These are phyloP conservation scores for Phlyctochytrium bullatum DNA, from an alignment of 192 early-diverging fungal genomes.

Conservation along the genomic window DNA sequence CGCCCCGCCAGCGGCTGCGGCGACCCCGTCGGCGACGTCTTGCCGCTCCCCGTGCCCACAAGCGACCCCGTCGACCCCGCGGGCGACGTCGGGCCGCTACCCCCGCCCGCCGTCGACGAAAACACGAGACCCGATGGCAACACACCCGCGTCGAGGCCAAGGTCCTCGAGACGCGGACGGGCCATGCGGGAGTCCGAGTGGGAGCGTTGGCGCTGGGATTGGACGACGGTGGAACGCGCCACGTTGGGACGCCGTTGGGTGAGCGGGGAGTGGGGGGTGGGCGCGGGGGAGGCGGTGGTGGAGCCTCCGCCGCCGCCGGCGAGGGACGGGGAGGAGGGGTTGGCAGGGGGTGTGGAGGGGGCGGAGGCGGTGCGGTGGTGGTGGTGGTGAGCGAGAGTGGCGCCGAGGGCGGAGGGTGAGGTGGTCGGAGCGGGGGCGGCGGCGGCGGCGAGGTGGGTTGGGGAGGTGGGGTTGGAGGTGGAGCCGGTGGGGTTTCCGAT, in stretches of 20 bases:
- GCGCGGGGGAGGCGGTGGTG: background rate
- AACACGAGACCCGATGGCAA: too few species aligned
- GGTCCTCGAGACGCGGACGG: slow-evolving; percentile 3
- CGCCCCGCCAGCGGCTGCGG: background rate
- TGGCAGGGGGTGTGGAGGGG: background rate
- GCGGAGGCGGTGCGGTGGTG: too few species aligned
- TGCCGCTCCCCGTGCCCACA: too few species aligned
- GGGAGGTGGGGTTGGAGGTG: background rate
- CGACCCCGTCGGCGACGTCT: background rate
- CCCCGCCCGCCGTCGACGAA: background rate
- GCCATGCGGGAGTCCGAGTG: slow-evolving; percentile 1
- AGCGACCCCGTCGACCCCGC: background rate
- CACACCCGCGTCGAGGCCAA: background rate
- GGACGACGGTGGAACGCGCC: background rate
- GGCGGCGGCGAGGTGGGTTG: background rate
- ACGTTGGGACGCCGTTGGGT: background rate
- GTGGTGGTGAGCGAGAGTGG: background rate
- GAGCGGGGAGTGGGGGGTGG: background rate
- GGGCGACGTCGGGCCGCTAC: background rate
- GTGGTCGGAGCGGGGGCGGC: background rate
- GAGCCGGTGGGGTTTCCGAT: background rate
- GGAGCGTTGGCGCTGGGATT: background rate
- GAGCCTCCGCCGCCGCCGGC: background rate
- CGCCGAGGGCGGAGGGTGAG: background rate
- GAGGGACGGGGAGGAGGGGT: background rate